Conservation (phyloP, 306 rosid genomes). For the Amphicarpaea edgeworthii region DNA sequence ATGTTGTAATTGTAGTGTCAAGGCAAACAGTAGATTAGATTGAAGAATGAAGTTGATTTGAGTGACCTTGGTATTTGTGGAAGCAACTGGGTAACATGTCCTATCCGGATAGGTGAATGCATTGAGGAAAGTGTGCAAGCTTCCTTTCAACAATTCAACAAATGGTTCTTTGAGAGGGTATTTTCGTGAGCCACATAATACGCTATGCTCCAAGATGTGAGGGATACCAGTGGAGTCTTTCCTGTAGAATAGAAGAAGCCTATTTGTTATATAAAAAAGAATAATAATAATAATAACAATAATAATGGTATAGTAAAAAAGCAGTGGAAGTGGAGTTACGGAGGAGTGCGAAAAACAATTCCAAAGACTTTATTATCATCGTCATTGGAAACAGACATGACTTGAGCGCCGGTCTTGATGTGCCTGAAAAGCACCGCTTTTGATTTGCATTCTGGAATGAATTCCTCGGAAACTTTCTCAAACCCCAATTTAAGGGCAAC, state of each 20-base stretch:
- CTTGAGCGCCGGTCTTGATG: slow-evolving; percentile 85
- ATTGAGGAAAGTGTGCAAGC: slow-evolving; percentile 90
- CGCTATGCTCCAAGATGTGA: slow-evolving; percentile 97
- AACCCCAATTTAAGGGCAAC: slow-evolving; percentile 75
- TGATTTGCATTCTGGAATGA: slow-evolving; percentile 89
- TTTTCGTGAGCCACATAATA: slow-evolving; percentile 91
- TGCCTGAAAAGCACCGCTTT: slow-evolving; percentile 84
- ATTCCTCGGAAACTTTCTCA: slow-evolving; percentile 81
- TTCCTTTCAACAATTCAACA: slow-evolving; percentile 92
- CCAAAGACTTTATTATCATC: slow-evolving; percentile 99
- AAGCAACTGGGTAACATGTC: slow-evolving; percentile 97
- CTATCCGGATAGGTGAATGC: slow-evolving; percentile 98
- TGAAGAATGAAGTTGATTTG: slow-evolving; percentile 16
- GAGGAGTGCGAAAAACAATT: slow-evolving; percentile 94
- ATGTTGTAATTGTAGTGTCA: slow-evolving; percentile 6
- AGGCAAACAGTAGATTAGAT: neutral
- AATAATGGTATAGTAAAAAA: too few relatives aligned
- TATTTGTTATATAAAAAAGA: too few relatives aligned
- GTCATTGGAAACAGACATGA: slow-evolving; percentile 84
- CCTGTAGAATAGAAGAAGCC: slow-evolving; percentile 50
- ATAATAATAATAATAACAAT: too few relatives aligned
- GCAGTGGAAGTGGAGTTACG: slow-evolving; percentile 56
- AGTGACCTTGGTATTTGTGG: slow-evolving; percentile 85
- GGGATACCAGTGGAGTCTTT: slow-evolving; percentile 97
- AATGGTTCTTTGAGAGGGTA: slow-evolving; percentile 96